These are phyloP conservation scores for Paxillus rubicundulus DNA, from an alignment of 768 basidiomycete genomes.

Conservation along the genomic window DNA sequence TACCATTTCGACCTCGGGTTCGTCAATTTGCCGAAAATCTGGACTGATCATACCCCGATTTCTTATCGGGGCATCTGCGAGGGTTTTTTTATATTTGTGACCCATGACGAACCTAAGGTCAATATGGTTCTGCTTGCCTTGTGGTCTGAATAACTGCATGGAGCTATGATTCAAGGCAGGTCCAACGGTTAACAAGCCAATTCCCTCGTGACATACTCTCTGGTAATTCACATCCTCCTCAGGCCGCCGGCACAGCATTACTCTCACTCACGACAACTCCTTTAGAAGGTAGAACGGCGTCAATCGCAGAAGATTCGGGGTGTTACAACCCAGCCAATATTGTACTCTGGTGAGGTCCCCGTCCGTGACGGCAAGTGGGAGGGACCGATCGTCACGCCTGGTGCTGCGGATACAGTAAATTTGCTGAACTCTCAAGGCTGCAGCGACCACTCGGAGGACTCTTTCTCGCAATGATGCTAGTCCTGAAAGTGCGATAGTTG, in stretches of 20 bases:
- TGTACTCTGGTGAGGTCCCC: conserved; percentile 5
- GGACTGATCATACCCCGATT: no score
- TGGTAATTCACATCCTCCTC: neutral
- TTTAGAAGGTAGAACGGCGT: conserved; percentile 4
- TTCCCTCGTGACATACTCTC: no score
- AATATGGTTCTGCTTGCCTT: no score
- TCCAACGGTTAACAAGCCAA: neutral
- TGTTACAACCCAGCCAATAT: neutral
- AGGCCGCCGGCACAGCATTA: neutral
- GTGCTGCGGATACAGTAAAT: conserved; percentile 19
- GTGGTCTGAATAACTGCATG: neutral
- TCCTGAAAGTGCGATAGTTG: conserved; percentile 34
- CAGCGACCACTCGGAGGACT: conserved; percentile 28
- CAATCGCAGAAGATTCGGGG: neutral
- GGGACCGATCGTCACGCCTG: neutral
- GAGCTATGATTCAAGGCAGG: neutral
- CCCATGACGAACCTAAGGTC: no score
- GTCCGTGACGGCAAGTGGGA: neutral
- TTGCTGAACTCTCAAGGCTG: conserved; percentile 12
- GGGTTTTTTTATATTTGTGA: no score
- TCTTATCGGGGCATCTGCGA: no score
- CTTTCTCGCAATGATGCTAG: conserved; percentile 30
- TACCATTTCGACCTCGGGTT: no score
- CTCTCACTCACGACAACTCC: neutral
- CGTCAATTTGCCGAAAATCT: no score